A percentile compares a stretch with the other conserved stretches of the same genome.
Evolutionary conservation across 2,329 filamentous ascomycete species (phyloP).

Genomic region (Aspergillus puulaauensis): DNA sequence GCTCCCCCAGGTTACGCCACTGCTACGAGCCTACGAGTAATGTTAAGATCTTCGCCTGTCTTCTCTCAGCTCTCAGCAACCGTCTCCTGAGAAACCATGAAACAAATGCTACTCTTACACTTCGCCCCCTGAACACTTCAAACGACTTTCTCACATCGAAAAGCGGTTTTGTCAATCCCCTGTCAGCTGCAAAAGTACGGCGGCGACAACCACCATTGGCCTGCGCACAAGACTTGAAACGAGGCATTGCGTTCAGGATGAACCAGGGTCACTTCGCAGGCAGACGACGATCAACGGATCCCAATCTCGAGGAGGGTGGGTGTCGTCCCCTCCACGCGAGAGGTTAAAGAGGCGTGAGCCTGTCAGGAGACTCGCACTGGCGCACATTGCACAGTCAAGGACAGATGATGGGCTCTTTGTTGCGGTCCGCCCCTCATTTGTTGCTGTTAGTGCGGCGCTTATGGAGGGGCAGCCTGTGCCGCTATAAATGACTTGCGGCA

Average conservation of each 20-base stretch:
- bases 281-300: conserved; percentile 12
- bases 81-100: background rate
- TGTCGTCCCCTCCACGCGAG: conserved; percentile 7
- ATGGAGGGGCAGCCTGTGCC: background rate
- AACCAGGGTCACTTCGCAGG: conserved; percentile 8
- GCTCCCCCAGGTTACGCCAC: background rate
- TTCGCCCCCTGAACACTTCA: background rate
- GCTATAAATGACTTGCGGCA: background rate
- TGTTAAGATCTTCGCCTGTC: too few relatives aligned
- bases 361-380: conserved; percentile 21
- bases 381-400: conserved; percentile 3
- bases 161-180: background rate
- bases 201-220: background rate
- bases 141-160: background rate
- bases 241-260: conserved; percentile 9
- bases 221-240: background rate
- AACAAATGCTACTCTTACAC: background rate
- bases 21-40: too few relatives aligned
- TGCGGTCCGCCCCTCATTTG: conserved; percentile 6
- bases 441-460: conserved; percentile 14
- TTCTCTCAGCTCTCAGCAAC: background rate
- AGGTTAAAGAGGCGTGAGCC: conserved; percentile 12
- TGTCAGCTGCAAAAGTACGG: background rate
- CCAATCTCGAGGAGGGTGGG: conserved; percentile 3
- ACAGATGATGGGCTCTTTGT: background rate